Evolutionary conservation across 306 rosid genomes (phyloP).

Genomic region (Vicia sativa): DNA sequence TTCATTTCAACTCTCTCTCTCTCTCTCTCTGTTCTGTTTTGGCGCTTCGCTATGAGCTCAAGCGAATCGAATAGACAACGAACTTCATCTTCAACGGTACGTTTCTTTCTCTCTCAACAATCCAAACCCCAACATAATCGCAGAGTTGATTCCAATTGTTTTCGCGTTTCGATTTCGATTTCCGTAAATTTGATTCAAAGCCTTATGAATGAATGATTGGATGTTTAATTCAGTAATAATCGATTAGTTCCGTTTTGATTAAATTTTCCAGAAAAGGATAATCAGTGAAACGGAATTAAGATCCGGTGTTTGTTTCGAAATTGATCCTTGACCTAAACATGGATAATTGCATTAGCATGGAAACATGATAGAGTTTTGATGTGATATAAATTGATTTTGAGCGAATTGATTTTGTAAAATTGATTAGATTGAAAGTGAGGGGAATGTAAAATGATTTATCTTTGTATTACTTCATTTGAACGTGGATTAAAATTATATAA

Average conservation of each 20-base stretch:
- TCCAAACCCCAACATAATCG: conserved; percentile 33
- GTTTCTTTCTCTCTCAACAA: conserved; percentile 16
- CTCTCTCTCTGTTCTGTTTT: conserved; percentile 33
- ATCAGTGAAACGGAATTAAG: conserved; percentile 22
- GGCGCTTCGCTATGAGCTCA: conserved; percentile 51
- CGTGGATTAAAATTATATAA: background rate
- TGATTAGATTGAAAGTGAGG: background rate
- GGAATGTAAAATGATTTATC: background rate
- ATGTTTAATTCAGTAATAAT: background rate
- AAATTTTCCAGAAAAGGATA: conserved; percentile 1
- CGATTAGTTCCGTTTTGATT: conserved; percentile 2
- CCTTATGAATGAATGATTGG: background rate
- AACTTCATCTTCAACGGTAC: conserved; percentile 45
- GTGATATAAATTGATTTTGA: no score
- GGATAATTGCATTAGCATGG: conserved; percentile 32
- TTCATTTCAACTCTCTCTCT: conserved; percentile 35
- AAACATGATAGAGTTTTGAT: background rate
- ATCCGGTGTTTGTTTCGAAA: conserved; percentile 33
- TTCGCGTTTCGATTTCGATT: conserved; percentile 35
- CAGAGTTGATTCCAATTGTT: background rate
- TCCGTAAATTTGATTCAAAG: conserved; percentile 34
- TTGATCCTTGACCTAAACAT: conserved; percentile 28
- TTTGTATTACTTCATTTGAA: background rate
- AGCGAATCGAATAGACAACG: conserved; percentile 38
- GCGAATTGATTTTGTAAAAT: background rate